A percentile compares a stretch with the other conserved stretches of the same genome.
These are phyloP conservation scores for Diaporthe vaccinii DNA, from an alignment of 2,329 filamentous ascomycete genomes.

Conservation along the genomic window DNA sequence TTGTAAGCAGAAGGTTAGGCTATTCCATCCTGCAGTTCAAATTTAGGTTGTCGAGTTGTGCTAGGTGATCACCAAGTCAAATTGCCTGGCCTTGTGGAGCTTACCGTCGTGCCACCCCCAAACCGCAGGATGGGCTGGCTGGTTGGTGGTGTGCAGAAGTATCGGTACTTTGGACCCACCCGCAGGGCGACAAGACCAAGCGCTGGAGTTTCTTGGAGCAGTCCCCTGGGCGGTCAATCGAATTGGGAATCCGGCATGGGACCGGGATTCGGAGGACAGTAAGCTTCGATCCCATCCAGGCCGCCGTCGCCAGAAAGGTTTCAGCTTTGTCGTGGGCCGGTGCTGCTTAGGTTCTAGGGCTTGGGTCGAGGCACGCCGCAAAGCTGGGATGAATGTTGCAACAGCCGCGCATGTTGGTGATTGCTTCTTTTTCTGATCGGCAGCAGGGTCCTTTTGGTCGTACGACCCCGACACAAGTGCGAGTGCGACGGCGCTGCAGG, in stretches of 20 bases:
- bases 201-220: neutral
- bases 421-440: slow-evolving; percentile 22
- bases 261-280: slow-evolving; percentile 28
- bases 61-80: neutral
- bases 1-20: neutral
- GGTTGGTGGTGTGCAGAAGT: slow-evolving; percentile 12
- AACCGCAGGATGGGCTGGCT: slow-evolving; percentile 11
- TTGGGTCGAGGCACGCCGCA: slow-evolving; percentile 14
- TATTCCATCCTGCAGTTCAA: neutral
- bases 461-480: slow-evolving; percentile 4
- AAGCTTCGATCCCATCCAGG: slow-evolving; percentile 26
- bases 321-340: slow-evolving; percentile 24
- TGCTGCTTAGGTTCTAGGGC: slow-evolving; percentile 3
- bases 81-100: slow-evolving; percentile 20
- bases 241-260: slow-evolving; percentile 3
- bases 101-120: slow-evolving; percentile 21
- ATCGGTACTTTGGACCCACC: slow-evolving; percentile 17
- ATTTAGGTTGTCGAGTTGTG: neutral
- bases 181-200: slow-evolving; percentile 18
- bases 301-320: slow-evolving; percentile 22
- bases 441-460: slow-evolving; percentile 9
- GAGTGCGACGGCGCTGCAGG: neutral
- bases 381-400: slow-evolving; percentile 8
- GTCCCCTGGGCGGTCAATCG: slow-evolving; percentile 15
- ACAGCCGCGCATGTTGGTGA: slow-evolving; percentile 6